A percentile compares a stretch with the other conserved stretches of the same genome.
phyloP scores from a whole-genome alignment of 345 rosid genomes.

The Populus nigra region DNA sequence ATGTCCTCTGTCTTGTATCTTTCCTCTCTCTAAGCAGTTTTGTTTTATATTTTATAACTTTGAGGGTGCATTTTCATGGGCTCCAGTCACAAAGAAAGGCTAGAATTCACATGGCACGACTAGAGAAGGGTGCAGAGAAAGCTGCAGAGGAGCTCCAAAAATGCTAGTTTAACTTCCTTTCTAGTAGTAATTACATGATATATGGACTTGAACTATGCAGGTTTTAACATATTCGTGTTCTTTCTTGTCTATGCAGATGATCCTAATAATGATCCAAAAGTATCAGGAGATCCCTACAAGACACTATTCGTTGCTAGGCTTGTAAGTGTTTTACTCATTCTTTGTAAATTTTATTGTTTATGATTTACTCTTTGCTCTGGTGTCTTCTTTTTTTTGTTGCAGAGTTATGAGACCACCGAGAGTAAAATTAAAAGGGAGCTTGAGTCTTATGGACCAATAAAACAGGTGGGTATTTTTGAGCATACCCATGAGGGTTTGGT shows the following conservation, averaged over 20 bases:
- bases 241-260: conserved; percentile 58
- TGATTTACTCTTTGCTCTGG: conserved; percentile 1
- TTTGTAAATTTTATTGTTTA: conserved; percentile 4
- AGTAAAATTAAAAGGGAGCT: conserved; percentile 99
- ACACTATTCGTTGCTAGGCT: conserved; percentile 93
- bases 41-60: not conserved
- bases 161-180: conserved; percentile 41
- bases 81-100: conserved; percentile 68
- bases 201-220: conserved; percentile 1
- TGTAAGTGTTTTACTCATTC: conserved; percentile 42
- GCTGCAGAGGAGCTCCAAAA: conserved; percentile 75
- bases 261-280: conserved; percentile 67
- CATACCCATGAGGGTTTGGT: conserved; percentile 67
- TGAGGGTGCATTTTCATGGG: not conserved
- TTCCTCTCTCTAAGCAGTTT: too few relatives aligned
- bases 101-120: conserved; percentile 67
- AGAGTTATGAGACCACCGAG: conserved; percentile 96
- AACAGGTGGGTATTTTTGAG: conserved; percentile 91
- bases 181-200: conserved; percentile 1
- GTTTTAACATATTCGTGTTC: conserved; percentile 5
- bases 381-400: conserved; percentile 35
- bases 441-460: conserved; percentile 98
- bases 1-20: not conserved
- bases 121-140: conserved; percentile 85
- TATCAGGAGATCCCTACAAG: conserved; percentile 98